Conservation (phyloP, 345 rosid species). For the Lagerstroemia speciosa region DNA sequence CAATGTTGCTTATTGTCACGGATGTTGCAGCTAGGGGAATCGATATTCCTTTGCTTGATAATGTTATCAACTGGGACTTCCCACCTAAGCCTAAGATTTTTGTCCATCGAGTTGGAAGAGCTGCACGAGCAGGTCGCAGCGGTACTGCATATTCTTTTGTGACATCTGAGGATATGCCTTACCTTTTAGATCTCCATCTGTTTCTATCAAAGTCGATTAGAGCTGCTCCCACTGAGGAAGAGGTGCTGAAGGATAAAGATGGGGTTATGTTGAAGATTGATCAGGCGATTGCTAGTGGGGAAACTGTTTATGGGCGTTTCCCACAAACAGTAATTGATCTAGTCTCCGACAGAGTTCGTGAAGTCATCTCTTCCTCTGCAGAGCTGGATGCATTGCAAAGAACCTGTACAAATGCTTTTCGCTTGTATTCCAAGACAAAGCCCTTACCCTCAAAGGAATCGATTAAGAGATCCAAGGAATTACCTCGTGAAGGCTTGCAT, state of each 20-base stretch:
- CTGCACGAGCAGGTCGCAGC: slow-evolving; percentile 89
- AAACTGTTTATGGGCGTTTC: slow-evolving; percentile 85
- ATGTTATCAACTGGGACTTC: slow-evolving; percentile 96
- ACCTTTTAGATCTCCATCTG: slow-evolving; percentile 83
- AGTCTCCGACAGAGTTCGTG: slow-evolving; percentile 61
- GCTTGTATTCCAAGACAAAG: slow-evolving; percentile 77
- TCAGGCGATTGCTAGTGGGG: slow-evolving; percentile 67
- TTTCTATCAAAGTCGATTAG: slow-evolving; percentile 80
- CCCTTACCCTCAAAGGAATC: slow-evolving; percentile 86
- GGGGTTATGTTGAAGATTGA: slow-evolving; percentile 63
- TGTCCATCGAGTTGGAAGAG: slow-evolving; percentile 94
- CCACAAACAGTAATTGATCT: slow-evolving; percentile 86
- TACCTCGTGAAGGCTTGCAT: slow-evolving; percentile 82
- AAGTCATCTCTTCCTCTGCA: slow-evolving; percentile 70
- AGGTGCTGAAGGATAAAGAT: slow-evolving; percentile 74
- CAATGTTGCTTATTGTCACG: slow-evolving; percentile 84
- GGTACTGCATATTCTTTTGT: slow-evolving; percentile 88
- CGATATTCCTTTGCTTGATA: slow-evolving; percentile 93
- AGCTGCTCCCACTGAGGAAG: slow-evolving; percentile 89
- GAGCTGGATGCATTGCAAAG: slow-evolving; percentile 61
- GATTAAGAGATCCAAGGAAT: slow-evolving; percentile 70
- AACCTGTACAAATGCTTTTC: slow-evolving; percentile 77
- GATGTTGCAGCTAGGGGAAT: slow-evolving; percentile 98
- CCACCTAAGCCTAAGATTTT: slow-evolving; percentile 92
- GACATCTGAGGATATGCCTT: slow-evolving; percentile 87